These are phyloP conservation scores for Amanita rubescens DNA, from an alignment of 768 basidiomycete genomes.

Conservation along the genomic window DNA sequence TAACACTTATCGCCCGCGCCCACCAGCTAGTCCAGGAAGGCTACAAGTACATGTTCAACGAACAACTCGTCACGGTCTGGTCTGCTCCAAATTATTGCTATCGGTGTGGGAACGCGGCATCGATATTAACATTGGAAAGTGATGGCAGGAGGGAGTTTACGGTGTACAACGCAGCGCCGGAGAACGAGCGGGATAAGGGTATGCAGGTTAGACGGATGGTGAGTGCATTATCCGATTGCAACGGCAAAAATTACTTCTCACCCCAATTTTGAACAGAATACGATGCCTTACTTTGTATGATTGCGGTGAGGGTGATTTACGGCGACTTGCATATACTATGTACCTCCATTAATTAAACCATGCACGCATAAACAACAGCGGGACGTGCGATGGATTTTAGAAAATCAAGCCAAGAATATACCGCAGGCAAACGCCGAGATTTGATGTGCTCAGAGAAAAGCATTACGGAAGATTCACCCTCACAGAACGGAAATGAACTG, in stretches of 20 bases:
- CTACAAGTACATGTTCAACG: slow-evolving; percentile 96
- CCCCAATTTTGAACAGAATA: slow-evolving; percentile 36
- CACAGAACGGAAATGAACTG: no score
- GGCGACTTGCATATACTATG: not conserved
- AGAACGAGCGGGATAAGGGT: slow-evolving; percentile 82
- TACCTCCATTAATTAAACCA: not conserved
- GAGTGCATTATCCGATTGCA: slow-evolving; percentile 20
- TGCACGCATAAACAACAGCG: not conserved
- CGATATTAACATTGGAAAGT: slow-evolving; percentile 79
- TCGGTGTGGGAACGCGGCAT: slow-evolving; percentile 83
- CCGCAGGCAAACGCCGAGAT: no score
- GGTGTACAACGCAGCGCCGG: slow-evolving; percentile 81
- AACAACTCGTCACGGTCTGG: slow-evolving; percentile 89
- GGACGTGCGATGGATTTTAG: no score
- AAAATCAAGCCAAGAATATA: no score
- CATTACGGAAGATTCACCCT: no score
- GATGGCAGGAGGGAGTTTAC: slow-evolving; percentile 62
- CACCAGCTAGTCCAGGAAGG: slow-evolving; percentile 97
- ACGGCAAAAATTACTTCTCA: not conserved
- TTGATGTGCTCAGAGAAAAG: no score
- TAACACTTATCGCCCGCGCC: slow-evolving; percentile 85
- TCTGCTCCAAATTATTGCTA: slow-evolving; percentile 83
- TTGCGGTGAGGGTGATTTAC: not conserved
- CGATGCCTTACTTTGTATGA: slow-evolving; percentile 50
- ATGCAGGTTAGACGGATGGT: slow-evolving; percentile 72